These are phyloP conservation scores for Candida golubevii DNA, from an alignment of 805 yeast genomes.

Conservation along the genomic window DNA sequence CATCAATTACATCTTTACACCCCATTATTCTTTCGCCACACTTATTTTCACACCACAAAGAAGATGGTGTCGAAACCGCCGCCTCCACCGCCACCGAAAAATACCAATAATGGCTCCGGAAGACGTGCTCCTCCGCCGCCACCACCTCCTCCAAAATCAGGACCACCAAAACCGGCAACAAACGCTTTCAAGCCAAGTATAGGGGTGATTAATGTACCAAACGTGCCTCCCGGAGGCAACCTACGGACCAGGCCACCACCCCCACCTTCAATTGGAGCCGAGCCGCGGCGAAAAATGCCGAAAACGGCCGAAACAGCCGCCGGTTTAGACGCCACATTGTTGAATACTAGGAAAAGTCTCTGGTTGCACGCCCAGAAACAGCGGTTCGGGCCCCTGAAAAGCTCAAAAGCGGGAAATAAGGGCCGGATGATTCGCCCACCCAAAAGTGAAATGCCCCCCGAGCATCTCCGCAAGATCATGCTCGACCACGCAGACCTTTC, in stretches of 20 bases:
- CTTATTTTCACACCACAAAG: too few relatives aligned
- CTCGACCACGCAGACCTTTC: constrained; percentile 83
- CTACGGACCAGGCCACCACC: constrained; percentile 23
- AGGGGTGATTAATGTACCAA: too few relatives aligned
- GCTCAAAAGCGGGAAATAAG: constrained; percentile 18
- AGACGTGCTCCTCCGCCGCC: constrained; percentile 11
- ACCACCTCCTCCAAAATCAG: constrained; percentile 5
- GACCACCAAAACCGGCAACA: too few relatives aligned
- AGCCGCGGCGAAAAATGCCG: constrained; percentile 13
- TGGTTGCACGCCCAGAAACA: constrained; percentile 65
- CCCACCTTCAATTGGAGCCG: constrained; percentile 24
- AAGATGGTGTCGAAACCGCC: constrained; percentile 8
- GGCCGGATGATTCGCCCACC: constrained; percentile 53
- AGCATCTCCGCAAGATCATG: constrained; percentile 82
- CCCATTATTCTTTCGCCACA: too few relatives aligned
- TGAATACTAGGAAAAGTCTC: constrained; percentile 44
- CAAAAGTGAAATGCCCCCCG: constrained; percentile 87
- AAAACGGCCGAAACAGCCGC: constrained; percentile 2
- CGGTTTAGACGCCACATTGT: constrained; percentile 17
- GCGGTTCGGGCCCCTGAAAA: constrained; percentile 35
- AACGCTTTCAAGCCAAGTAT: too few relatives aligned
- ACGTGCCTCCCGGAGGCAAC: too few relatives aligned
- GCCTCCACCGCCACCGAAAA: constrained; percentile 7
- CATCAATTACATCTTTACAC: too few relatives aligned
- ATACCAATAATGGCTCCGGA: neutral